Evolutionary conservation across 108 stramenopile species (phyloP).

Genomic region (Skeletonema menzelii): DNA sequence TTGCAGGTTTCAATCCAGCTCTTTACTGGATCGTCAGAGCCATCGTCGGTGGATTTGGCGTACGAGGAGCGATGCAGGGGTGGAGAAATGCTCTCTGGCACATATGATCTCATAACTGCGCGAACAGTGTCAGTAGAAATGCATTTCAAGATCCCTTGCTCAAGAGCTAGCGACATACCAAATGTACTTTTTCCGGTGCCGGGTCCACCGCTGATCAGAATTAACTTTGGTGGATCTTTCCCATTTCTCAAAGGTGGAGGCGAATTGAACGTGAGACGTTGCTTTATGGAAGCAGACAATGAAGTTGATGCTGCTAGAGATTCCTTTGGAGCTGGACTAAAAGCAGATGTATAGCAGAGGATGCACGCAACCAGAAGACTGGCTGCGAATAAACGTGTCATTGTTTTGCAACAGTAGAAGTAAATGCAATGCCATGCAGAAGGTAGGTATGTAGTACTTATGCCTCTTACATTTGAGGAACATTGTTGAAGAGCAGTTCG

Average conservation of each 20-base stretch:
- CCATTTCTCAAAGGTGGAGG: constrained; percentile 10
- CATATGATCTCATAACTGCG: constrained; percentile 57
- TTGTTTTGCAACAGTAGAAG: not conserved
- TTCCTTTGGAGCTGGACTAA: not conserved
- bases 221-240: constrained; percentile 50
- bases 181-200: constrained; percentile 67
- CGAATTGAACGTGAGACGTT: constrained; percentile 24
- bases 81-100: constrained; percentile 52
- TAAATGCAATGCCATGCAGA: no score
- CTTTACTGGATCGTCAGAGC: constrained; percentile 54
- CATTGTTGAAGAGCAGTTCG: not conserved
- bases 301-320: not conserved
- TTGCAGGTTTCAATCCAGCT: constrained; percentile 66
- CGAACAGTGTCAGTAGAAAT: constrained; percentile 69
- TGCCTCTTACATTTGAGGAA: not conserved
- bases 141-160: constrained; percentile 68
- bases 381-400: not conserved
- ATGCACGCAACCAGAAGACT: not conserved
- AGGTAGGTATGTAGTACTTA: no score
- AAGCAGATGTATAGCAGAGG: not conserved
- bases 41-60: constrained; percentile 34
- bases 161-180: constrained; percentile 65
- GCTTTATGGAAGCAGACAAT: constrained; percentile 23
- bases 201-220: constrained; percentile 53
- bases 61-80: constrained; percentile 70